Percentiles rank a stretch among this genome's conserved stretches.
phyloP scores from a whole-genome alignment of 2,329 filamentous ascomycete genomes.

The Alternaria incomplexa region DNA sequence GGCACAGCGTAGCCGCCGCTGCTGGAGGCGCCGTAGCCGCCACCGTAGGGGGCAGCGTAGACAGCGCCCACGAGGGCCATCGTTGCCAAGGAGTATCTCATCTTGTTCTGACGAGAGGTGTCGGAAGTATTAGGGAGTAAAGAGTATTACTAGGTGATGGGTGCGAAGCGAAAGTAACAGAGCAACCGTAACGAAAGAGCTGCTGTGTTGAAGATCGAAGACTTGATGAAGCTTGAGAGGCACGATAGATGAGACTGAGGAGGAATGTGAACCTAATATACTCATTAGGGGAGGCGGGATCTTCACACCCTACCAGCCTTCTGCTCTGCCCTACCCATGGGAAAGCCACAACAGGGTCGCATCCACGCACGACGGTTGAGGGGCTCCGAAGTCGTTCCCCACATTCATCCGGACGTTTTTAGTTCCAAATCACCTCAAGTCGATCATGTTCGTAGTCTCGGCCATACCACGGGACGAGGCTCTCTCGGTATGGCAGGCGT shows the following conservation, averaged over 20 bases:
- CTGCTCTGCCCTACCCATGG: conserved; percentile 19
- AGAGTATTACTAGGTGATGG: conserved; percentile 16
- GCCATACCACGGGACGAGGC: conserved; percentile 20
- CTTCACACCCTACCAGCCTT: conserved; percentile 29
- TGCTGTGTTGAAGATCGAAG: conserved; percentile 23
- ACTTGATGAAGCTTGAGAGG: background rate
- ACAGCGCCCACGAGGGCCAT: conserved; percentile 42
- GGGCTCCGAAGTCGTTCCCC: conserved; percentile 18
- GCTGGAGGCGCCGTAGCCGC: background rate
- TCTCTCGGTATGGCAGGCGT: conserved; percentile 19
- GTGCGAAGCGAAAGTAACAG: conserved; percentile 37
- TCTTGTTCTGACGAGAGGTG: conserved; percentile 26
- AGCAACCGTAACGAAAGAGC: conserved; percentile 50
- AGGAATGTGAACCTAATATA: conserved; percentile 35
- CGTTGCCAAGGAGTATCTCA: conserved; percentile 39
- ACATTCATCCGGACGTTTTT: conserved; percentile 13
- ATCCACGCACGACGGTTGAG: conserved; percentile 34
- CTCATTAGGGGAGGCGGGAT: conserved; percentile 19
- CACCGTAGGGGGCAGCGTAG: conserved; percentile 24
- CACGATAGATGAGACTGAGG: conserved; percentile 13
- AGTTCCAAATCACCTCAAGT: conserved; percentile 12
- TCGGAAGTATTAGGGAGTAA: conserved; percentile 14
- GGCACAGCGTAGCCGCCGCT: background rate
- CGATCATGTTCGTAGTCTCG: conserved; percentile 24
- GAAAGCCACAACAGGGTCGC: conserved; percentile 32